These are phyloP conservation scores for Lentinula raphanica DNA, from an alignment of 768 basidiomycete genomes.

Conservation along the genomic window DNA sequence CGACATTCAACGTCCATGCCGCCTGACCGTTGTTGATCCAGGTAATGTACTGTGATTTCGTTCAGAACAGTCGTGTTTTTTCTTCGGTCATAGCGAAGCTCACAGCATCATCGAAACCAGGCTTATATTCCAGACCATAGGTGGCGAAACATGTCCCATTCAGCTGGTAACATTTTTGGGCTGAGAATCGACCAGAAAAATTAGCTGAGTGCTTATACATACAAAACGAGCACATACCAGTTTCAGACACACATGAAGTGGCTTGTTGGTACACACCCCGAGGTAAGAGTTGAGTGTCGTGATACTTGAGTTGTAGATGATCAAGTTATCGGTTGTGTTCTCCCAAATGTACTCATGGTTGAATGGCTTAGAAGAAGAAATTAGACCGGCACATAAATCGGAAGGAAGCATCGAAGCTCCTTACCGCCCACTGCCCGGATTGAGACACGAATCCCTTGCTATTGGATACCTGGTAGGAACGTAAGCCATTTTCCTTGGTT, in stretches of 20 bases:
- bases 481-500: conserved; percentile 1
- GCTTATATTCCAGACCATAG: conserved; percentile 53
- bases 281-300: conserved; percentile 37
- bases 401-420: background rate
- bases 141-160: conserved; percentile 37
- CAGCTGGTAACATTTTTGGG: conserved; percentile 42
- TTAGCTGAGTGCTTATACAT: background rate
- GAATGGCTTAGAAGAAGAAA: conserved; percentile 32
- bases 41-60: conserved; percentile 47
- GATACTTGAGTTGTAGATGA: conserved; percentile 24
- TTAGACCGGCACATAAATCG: background rate
- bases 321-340: conserved; percentile 28
- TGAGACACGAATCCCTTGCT: conserved; percentile 39
- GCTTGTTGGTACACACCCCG: conserved; percentile 42
- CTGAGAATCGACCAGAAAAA: conserved; percentile 11
- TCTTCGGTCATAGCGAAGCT: conserved; percentile 22
- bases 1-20: conserved; percentile 52
- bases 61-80: conserved; percentile 34
- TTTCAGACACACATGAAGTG: conserved; percentile 27
- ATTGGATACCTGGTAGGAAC: conserved; percentile 6
- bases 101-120: conserved; percentile 36
- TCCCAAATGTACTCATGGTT: conserved; percentile 36
- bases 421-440: conserved; percentile 43
- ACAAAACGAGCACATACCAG: conserved; percentile 22
- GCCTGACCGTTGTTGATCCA: conserved; percentile 57